These are phyloP conservation scores for Flaveria bidentis DNA, from an alignment of 129 eudicot species.

Conservation along the genomic window DNA sequence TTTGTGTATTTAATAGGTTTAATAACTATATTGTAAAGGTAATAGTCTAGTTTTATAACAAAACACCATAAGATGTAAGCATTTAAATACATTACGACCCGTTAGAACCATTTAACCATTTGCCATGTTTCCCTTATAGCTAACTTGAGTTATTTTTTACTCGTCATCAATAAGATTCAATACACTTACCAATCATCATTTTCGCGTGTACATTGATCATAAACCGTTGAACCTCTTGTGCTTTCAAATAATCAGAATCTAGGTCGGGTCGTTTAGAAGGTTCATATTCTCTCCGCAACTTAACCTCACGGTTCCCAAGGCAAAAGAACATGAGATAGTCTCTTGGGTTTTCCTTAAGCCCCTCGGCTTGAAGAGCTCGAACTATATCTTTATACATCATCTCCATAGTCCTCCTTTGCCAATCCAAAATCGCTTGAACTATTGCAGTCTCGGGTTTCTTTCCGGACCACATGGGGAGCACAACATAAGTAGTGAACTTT, in stretches of 20 bases:
- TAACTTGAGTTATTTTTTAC: not conserved
- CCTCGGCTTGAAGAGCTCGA: conserved; percentile 57
- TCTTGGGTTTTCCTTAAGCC: conserved; percentile 62
- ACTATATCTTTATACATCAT: conserved; percentile 81
- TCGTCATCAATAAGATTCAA: not conserved
- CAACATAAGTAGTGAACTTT: conserved; percentile 74
- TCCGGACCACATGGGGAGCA: conserved; percentile 94
- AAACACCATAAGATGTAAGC: not conserved
- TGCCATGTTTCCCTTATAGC: not conserved
- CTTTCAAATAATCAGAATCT: conserved; percentile 54
- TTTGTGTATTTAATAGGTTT: too few species aligned
- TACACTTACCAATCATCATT: conserved; percentile 79
- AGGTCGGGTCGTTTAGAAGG: conserved; percentile 65
- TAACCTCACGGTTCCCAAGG: conserved; percentile 81
- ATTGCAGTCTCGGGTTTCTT: conserved; percentile 82
- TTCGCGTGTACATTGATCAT: conserved; percentile 85
- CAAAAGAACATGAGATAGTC: conserved; percentile 78
- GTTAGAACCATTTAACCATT: not conserved
- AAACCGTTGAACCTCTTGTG: conserved; percentile 76
- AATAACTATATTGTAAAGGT: too few species aligned
- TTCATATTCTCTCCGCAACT: conserved; percentile 66
- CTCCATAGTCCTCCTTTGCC: conserved; percentile 89
- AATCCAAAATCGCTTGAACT: conserved; percentile 82
- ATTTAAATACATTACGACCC: not conserved
- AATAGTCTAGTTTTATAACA: too few species aligned